phyloP scores from a whole-genome alignment of 2,329 filamentous ascomycete genomes.

The Torrubiellomyces zombiae region DNA sequence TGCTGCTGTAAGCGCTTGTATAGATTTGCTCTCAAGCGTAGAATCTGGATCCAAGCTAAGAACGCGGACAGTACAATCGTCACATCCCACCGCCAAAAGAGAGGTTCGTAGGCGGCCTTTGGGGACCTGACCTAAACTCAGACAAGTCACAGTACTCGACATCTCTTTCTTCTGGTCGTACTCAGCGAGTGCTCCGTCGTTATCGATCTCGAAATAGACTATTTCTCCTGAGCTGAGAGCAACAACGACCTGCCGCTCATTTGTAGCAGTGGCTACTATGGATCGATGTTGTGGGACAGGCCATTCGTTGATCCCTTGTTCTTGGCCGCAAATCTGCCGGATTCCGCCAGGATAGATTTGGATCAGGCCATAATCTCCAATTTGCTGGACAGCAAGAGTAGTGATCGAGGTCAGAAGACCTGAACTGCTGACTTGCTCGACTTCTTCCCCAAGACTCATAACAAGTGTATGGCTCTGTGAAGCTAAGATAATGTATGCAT shows the following conservation, averaged over 20 bases:
- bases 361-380: conserved; percentile 85
- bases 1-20: conserved; percentile 80
- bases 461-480: conserved; percentile 82
- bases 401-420: conserved; percentile 79
- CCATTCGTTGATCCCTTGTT: conserved; percentile 83
- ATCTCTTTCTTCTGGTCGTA: conserved; percentile 91
- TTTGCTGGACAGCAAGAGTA: conserved; percentile 80
- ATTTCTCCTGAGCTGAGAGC: conserved; percentile 91
- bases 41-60: conserved; percentile 78
- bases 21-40: conserved; percentile 80
- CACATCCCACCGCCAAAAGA: conserved; percentile 87
- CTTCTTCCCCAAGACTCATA: conserved; percentile 90
- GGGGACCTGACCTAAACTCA: conserved; percentile 82
- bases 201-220: conserved; percentile 94
- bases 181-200: conserved; percentile 75
- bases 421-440: conserved; percentile 87
- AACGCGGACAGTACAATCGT: conserved; percentile 89
- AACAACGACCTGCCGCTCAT: conserved; percentile 80
- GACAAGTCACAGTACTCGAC: conserved; percentile 82
- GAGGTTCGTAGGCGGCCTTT: conserved; percentile 77
- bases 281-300: conserved; percentile 80
- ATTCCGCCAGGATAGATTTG: conserved; percentile 94
- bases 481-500: conserved; percentile 85
- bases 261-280: conserved; percentile 85
- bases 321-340: conserved; percentile 62